Evolutionary conservation across 225 moss, liverwort and hornwort genomes (phyloP).

Genomic region (Pleurozium schreberi): DNA sequence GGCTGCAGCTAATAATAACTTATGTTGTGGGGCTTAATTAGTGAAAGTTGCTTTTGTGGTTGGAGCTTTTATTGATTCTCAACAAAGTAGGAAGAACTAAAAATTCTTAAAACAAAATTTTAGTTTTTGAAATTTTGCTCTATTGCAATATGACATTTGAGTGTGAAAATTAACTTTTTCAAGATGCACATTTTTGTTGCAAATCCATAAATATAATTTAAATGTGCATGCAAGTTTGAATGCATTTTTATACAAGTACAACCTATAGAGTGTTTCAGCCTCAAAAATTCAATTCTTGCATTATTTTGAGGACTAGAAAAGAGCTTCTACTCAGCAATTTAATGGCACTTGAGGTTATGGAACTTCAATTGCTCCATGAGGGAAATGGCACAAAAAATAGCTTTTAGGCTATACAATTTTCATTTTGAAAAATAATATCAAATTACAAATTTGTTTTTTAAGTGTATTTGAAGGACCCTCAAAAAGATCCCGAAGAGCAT

Average conservation of each 20-base stretch:
- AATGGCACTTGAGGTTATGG: accelerated
- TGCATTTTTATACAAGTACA: neutral
- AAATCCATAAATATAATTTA: neutral
- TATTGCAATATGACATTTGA: neutral
- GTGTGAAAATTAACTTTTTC: neutral
- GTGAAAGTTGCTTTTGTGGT: accelerated
- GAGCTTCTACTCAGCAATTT: neutral
- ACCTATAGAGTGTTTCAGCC: neutral
- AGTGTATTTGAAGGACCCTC: accelerated
- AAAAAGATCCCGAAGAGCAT: neutral
- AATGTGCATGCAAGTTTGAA: neutral
- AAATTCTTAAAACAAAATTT: neutral
- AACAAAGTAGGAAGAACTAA: neutral
- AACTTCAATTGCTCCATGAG: neutral
- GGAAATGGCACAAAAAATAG: neutral
- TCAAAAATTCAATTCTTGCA: neutral
- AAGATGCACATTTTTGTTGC: neutral
- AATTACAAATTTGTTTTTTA: too few relatives aligned
- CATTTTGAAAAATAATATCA: accelerated
- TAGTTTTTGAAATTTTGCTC: neutral
- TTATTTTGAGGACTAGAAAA: neutral
- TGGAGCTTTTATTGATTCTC: neutral
- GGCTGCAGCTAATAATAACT: neutral
- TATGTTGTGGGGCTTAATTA: accelerated
- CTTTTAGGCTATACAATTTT: neutral